phyloP scores from a whole-genome alignment of 306 rosid species.

The Trifolium subterraneum region DNA sequence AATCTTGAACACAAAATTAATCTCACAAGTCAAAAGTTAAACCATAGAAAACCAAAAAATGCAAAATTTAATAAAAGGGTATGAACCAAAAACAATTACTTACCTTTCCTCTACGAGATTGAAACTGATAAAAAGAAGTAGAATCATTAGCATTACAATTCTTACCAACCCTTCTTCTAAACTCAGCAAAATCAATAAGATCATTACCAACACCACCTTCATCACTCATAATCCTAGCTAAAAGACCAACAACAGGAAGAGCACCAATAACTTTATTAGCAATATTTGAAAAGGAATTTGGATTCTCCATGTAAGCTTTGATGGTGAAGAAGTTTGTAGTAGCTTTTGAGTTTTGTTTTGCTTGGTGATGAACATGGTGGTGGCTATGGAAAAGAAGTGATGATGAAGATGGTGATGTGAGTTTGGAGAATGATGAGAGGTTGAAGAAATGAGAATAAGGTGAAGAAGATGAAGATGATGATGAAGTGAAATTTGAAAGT shows the following conservation, averaged over 20 bases:
- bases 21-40: background rate
- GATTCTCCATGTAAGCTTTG: constrained; percentile 76
- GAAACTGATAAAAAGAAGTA: constrained; percentile 76
- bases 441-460: constrained; percentile 34
- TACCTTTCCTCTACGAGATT: constrained; percentile 76
- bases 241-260: constrained; percentile 80
- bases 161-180: constrained; percentile 84
- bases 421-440: constrained; percentile 43
- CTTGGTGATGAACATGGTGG: constrained; percentile 44
- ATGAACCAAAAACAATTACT: constrained; percentile 2
- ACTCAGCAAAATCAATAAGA: constrained; percentile 83
- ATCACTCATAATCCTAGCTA: constrained; percentile 76
- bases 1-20: background rate
- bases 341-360: constrained; percentile 30
- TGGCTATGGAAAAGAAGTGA: constrained; percentile 48
- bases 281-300: constrained; percentile 65
- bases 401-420: constrained; percentile 52
- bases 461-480: constrained; percentile 28
- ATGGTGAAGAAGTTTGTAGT: constrained; percentile 46
- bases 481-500: constrained; percentile 28
- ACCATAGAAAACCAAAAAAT: background rate
- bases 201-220: constrained; percentile 95
- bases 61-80: background rate
- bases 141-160: constrained; percentile 69
- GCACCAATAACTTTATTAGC: constrained; percentile 83